Percentiles rank a stretch among this genome's conserved stretches.
phyloP scores from a whole-genome alignment of 2,329 filamentous ascomycete species.

The Epichloe gansuensis region DNA sequence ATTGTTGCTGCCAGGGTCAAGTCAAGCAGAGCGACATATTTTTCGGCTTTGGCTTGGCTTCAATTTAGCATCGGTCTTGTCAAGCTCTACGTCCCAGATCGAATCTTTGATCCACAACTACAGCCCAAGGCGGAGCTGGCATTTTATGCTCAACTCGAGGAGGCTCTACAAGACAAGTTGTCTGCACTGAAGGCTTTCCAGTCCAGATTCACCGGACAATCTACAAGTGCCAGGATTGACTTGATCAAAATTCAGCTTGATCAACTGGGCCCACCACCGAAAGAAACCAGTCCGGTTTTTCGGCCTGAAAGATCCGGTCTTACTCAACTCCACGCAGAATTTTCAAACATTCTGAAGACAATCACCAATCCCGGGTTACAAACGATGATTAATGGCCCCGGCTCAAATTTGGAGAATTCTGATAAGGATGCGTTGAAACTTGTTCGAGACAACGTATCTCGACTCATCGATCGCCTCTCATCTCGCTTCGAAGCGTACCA shows the following conservation, averaged over 20 bases:
- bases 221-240: constrained; percentile 52
- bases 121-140: constrained; percentile 52
- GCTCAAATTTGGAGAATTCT: constrained; percentile 10
- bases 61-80: constrained; percentile 63
- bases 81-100: constrained; percentile 72
- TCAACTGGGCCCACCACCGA: constrained; percentile 52
- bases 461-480: constrained; percentile 57
- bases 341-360: constrained; percentile 61
- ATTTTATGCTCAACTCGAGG: constrained; percentile 41
- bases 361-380: constrained; percentile 30
- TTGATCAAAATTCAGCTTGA: constrained; percentile 49
- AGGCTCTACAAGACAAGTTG: constrained; percentile 42
- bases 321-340: constrained; percentile 65
- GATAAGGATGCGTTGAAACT: constrained; percentile 31
- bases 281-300: constrained; percentile 52
- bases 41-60: constrained; percentile 52
- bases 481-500: constrained; percentile 66
- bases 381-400: constrained; percentile 7
- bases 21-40: constrained; percentile 13
- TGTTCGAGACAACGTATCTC: constrained; percentile 44
- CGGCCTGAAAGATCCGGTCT: constrained; percentile 58
- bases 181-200: constrained; percentile 54
- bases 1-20: constrained; percentile 20
- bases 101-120: constrained; percentile 69
- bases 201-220: constrained; percentile 50